A percentile compares a stretch with the other conserved stretches of the same genome.
phyloP scores from a whole-genome alignment of 2,329 filamentous ascomycete species.

The Phyllosticta citribraziliensis region DNA sequence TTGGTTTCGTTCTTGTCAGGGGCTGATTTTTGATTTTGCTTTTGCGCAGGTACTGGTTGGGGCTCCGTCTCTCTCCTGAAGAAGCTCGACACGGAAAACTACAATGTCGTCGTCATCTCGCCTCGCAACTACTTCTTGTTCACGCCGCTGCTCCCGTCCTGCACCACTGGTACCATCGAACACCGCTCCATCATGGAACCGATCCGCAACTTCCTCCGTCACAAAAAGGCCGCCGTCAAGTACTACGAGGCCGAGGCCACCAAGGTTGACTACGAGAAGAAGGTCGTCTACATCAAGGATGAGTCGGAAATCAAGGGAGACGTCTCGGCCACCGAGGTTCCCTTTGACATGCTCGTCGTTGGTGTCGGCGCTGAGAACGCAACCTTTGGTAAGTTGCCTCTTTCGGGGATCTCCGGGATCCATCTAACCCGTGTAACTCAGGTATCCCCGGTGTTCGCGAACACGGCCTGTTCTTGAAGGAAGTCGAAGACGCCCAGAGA shows the following conservation, averaged over 20 bases:
- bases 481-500: constrained; percentile 88
- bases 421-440: constrained; percentile 18
- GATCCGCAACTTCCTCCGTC: constrained; percentile 86
- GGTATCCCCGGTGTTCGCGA: constrained; percentile 88
- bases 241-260: constrained; percentile 98
- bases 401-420: background rate
- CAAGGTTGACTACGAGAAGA: constrained; percentile 87
- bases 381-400: constrained; percentile 62
- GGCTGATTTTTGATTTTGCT: constrained; percentile 16
- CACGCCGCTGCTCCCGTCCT: constrained; percentile 92
- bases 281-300: constrained; percentile 80
- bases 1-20: constrained; percentile 2
- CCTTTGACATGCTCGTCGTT: constrained; percentile 96
- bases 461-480: constrained; percentile 96
- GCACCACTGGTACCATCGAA: constrained; percentile 94
- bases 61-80: constrained; percentile 92
- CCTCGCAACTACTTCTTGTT: constrained; percentile 99
- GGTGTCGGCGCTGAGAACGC: constrained; percentile 97
- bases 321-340: constrained; percentile 72
- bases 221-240: constrained; percentile 87
- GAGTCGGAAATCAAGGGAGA: constrained; percentile 87
- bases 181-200: constrained; percentile 99
- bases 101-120: constrained; percentile 96
- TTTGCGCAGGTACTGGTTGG: constrained; percentile 75
- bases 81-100: constrained; percentile 97